Evolutionary conservation across 2,329 filamentous ascomycete genomes (phyloP).

Genomic region (Cercospora sojina): DNA sequence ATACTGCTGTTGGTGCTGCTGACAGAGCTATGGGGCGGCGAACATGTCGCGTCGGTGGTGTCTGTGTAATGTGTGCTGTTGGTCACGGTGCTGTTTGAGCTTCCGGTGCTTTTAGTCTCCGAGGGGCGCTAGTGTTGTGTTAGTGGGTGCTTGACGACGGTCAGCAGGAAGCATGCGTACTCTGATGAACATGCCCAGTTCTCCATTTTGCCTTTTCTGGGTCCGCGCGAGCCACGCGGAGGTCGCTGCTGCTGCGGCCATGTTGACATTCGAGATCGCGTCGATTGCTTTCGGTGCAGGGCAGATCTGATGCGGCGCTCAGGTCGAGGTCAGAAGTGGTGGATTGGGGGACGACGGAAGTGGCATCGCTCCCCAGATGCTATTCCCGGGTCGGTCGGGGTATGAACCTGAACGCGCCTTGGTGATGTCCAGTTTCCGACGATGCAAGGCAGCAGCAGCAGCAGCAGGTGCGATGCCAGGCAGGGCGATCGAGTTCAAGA

Average conservation of each 20-base stretch:
- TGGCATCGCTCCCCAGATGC: background rate
- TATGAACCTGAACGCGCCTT: background rate
- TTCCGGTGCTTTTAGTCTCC: conserved; percentile 15
- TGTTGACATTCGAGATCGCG: background rate
- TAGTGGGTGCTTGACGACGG: background rate
- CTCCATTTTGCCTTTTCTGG: conserved; percentile 18
- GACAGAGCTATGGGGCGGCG: conserved; percentile 20
- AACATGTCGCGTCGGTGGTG: conserved; percentile 10
- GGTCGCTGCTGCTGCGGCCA: conserved; percentile 17
- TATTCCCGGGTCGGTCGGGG: background rate
- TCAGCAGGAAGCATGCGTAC: background rate
- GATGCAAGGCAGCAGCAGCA: background rate
- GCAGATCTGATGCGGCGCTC: conserved; percentile 2
- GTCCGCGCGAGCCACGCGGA: conserved; percentile 23
- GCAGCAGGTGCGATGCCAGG: background rate
- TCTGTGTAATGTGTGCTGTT: conserved; percentile 14
- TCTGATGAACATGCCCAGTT: conserved; percentile 21
- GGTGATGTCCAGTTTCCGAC: background rate
- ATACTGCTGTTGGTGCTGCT: conserved; percentile 18
- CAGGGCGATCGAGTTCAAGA: background rate
- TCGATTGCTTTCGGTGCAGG: background rate
- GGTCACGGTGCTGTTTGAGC: conserved; percentile 15
- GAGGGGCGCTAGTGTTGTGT: conserved; percentile 16
- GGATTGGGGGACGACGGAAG: background rate
- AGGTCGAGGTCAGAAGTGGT: background rate